phyloP scores from a whole-genome alignment of 257 asterid genomes.

The Paraleonurus japonicus region DNA sequence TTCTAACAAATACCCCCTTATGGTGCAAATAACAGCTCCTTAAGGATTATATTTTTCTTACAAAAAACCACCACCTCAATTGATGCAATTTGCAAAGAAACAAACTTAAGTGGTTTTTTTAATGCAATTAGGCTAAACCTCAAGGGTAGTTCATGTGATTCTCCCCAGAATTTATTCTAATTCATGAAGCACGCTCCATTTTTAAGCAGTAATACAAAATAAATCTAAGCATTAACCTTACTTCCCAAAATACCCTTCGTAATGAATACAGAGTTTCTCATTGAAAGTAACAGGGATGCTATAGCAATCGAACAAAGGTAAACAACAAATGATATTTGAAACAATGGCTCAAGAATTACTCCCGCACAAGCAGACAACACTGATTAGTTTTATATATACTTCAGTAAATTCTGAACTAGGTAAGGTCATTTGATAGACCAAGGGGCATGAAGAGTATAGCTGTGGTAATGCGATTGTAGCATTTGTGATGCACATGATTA shows the following conservation, averaged over 20 bases:
- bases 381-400: not conserved
- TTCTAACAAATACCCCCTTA: not conserved
- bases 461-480: not conserved
- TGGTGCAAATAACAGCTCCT: not conserved
- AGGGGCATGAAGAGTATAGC: not conserved
- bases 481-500: not conserved
- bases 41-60: not conserved
- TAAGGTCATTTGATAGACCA: not conserved
- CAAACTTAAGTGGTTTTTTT: not conserved
- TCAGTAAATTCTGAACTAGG: not conserved
- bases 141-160: not conserved
- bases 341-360: not conserved
- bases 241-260: not conserved
- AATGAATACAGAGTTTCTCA: not conserved
- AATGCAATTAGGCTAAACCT: not conserved
- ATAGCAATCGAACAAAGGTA: conserved; percentile 1
- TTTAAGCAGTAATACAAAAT: not conserved
- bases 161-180: not conserved
- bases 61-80: not conserved
- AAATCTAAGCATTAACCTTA: not conserved
- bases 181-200: not conserved
- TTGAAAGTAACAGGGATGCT: not conserved
- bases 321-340: not conserved
- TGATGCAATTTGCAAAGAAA: not conserved
- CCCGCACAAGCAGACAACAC: not conserved